Conservation (phyloP, 169 alveolate genomes). For the Plasmodium gaboni region DNA sequence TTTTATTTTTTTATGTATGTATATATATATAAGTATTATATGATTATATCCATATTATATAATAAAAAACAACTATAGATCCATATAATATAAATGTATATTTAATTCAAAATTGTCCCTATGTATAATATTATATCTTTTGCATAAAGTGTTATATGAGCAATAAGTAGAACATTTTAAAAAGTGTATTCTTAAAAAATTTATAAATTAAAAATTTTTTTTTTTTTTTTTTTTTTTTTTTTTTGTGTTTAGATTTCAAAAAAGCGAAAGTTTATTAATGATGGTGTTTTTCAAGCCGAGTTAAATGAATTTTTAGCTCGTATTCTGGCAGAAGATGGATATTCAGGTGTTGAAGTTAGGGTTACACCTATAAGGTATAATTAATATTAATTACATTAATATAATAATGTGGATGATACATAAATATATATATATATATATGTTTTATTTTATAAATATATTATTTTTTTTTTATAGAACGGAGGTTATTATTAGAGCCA, state of each 20-base stretch:
- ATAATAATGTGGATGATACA: background rate
- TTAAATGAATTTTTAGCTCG: slow-evolving; percentile 97
- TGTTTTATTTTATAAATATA: slow-evolving; percentile 20
- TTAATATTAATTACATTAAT: background rate
- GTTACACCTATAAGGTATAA: slow-evolving; percentile 91
- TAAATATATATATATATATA: slow-evolving; percentile 10
- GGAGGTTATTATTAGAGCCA: slow-evolving; percentile 97
- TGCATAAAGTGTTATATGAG: no score
- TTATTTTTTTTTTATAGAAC: slow-evolving; percentile 85
- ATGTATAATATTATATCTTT: no score
- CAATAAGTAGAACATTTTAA: no score
- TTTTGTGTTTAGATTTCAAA: slow-evolving; percentile 88
- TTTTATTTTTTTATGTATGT: no score
- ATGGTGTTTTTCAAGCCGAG: slow-evolving; percentile 99
- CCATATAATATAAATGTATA: no score
- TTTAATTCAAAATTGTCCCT: no score
- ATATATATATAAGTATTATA: no score
- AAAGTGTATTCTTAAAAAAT: no score
- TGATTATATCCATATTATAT: no score
- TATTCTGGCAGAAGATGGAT: slow-evolving; percentile 98
- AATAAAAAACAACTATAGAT: no score
- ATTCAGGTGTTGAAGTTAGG: slow-evolving; percentile 98
- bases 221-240: background rate
- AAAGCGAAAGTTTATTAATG: slow-evolving; percentile 97
- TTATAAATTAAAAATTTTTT: background rate